A percentile compares a stretch with the other conserved stretches of the same genome.
Evolutionary conservation across 495 filamentous ascomycete species (phyloP).

Genomic region (Neurospora sp.): DNA sequence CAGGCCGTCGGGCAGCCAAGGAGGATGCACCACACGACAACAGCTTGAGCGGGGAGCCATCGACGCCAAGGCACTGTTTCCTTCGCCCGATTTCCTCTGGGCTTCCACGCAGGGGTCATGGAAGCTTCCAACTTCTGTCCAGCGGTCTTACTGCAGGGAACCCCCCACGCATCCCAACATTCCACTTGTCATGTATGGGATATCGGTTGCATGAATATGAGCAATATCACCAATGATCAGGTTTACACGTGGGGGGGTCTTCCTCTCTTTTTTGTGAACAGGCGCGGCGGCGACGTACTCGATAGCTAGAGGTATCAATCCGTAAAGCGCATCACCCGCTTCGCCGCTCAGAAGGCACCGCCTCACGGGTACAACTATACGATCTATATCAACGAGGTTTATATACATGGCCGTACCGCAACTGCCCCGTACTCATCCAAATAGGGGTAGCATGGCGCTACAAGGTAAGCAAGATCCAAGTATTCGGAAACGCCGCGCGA

Average conservation of each 20-base stretch:
- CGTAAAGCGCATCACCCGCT: not conserved
- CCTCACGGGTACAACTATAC: not conserved
- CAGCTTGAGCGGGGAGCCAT: not conserved
- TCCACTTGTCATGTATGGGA: not conserved
- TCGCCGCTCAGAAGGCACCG: not conserved
- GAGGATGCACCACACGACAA: not conserved
- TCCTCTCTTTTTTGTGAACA: not conserved
- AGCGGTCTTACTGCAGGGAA: not conserved
- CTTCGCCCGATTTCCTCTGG: not conserved
- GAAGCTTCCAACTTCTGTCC: conserved; percentile 5
- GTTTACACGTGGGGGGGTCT: not conserved
- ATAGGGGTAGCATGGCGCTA: not conserved
- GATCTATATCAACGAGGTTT: not conserved
- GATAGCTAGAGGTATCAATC: not conserved
- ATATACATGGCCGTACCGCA: not conserved
- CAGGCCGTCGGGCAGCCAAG: conserved; percentile 10
- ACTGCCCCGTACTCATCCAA: not conserved
- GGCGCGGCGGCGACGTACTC: not conserved
- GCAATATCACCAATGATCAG: not conserved
- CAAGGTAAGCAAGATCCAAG: not conserved
- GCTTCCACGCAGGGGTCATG: conserved; percentile 16
- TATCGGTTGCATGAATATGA: not conserved
- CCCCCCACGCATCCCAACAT: not conserved
- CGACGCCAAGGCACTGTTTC: conserved; percentile 10
- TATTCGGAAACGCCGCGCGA: not conserved